Evolutionary conservation across 805 yeast species (phyloP), one percentile per base, ranked within the genome.

Genomic region (Brettanomyces anomalus): DNA sequence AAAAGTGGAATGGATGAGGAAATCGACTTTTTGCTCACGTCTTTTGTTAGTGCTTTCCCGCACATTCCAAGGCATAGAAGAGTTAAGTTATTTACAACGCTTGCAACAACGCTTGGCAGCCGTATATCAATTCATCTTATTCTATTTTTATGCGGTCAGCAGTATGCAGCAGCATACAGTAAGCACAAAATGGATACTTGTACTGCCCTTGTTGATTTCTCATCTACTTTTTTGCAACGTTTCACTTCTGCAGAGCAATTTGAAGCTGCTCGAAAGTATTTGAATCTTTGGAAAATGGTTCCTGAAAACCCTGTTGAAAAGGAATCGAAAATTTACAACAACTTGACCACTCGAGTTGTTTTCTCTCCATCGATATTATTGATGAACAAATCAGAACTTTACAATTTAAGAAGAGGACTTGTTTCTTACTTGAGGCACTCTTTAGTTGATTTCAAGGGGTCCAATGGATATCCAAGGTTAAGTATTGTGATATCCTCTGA

Each of bases 41-140:
- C 95, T 53, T 93, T 93, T 57, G 86, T 84, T n/a, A 80, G 95
- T 45, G 97, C 98, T 1, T 86, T 93, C 64, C 79, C 81, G 43
- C 97, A 93, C 58, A 89, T 93, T 49, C 98, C 98, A 47, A 79
- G 96, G 58, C 98, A 93, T 60, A 84, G 98, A 64, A 76, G 98
- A 54, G 95, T 86, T 34, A 81, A 79, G 56, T 66, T 93, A 42
- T 93, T 85, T 54, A 74, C 85, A 2, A 81, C 94, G 1, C 70
- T 93, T 49, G 78, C 88, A 14, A 71, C 71, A 51, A 84, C 96
- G 2, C 66, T 93, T 47, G 89, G 90, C 18, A 66, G 82, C 37
- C 67, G 71, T 7, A 64, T 69, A 39, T 76, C 95, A 2, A 69
- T 89, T 48, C 85, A 84, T 51, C 70, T 82, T 40, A 74, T 90